phyloP scores from a whole-genome alignment of 257 asterid species.

The Solanum commersonii region DNA sequence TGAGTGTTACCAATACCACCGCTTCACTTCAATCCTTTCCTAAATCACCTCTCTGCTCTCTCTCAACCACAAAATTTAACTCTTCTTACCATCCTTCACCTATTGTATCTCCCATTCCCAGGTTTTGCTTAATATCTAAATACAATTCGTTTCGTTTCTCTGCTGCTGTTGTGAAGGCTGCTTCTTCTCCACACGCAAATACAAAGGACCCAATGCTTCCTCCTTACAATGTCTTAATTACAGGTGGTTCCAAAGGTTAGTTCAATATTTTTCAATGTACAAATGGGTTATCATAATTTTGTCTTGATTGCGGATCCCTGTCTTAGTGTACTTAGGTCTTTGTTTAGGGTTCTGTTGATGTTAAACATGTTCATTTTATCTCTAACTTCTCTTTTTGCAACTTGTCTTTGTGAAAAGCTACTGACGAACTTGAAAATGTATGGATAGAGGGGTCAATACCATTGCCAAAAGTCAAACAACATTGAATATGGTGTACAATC shows the following conservation, averaged over 20 bases:
- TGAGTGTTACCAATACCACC: not conserved
- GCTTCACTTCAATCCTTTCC: not conserved
- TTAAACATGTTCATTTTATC: not conserved
- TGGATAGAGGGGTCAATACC: not conserved
- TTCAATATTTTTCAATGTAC: not conserved
- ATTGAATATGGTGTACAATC: not conserved
- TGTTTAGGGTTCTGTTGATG: not conserved
- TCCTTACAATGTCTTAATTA: conserved; percentile 77
- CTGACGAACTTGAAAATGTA: not conserved
- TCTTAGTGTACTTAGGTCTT: not conserved
- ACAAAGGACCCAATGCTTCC: conserved; percentile 55
- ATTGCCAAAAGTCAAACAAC: not conserved
- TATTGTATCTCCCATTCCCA: not conserved
- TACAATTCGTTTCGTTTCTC: not conserved
- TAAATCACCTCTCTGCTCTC: not conserved
- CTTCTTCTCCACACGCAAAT: conserved; percentile 8
- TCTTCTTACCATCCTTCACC: not conserved
- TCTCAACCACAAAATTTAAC: not conserved
- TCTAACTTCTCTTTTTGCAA: not conserved
- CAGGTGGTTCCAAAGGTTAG: conserved; percentile 80
- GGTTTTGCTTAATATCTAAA: not conserved
- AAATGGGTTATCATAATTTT: not conserved
- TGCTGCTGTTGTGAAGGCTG: conserved; percentile 2
- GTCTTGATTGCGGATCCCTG: not conserved
- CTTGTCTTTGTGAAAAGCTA: not conserved